A percentile compares a stretch with the other conserved stretches of the same genome.
Evolutionary conservation across 73 alveolate genomes (phyloP).

Genomic region (Stentor roeselii): DNA sequence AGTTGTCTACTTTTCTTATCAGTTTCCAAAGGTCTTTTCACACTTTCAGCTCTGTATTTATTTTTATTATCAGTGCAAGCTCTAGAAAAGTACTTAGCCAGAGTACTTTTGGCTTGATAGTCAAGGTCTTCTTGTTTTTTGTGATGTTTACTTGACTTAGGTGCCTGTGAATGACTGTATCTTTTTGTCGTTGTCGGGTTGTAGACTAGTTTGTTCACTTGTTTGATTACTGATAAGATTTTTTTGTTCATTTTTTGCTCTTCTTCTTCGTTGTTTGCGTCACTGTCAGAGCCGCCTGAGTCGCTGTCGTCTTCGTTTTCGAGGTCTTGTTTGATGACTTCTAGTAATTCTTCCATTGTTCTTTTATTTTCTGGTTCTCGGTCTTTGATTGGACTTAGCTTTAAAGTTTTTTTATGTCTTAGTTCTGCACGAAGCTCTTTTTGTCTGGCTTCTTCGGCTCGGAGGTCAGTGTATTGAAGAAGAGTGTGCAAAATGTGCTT

Average conservation of each 20-base stretch:
- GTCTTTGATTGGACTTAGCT: not conserved
- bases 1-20: not conserved
- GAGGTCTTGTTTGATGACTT: not conserved
- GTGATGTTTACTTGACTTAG: not conserved
- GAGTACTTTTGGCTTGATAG: not conserved
- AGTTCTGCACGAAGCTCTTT: not conserved
- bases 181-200: not conserved
- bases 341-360: conserved; percentile 2
- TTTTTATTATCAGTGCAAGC: not conserved
- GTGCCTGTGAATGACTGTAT: not conserved
- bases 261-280: not conserved
- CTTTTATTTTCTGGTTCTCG: not conserved
- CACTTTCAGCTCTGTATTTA: not conserved
- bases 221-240: not conserved
- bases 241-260: conserved; percentile 18
- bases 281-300: not conserved
- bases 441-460: not conserved
- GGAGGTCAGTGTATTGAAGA: not conserved
- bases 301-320: conserved; percentile 20
- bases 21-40: not conserved
- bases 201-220: not conserved
- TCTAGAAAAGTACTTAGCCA: conserved; percentile 17
- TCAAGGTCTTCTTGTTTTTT: not conserved
- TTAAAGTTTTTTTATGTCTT: not conserved
- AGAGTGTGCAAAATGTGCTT: not conserved